Evolutionary conservation across 768 basidiomycete genomes (phyloP).

Genomic region (Tephrocybe sp.): DNA sequence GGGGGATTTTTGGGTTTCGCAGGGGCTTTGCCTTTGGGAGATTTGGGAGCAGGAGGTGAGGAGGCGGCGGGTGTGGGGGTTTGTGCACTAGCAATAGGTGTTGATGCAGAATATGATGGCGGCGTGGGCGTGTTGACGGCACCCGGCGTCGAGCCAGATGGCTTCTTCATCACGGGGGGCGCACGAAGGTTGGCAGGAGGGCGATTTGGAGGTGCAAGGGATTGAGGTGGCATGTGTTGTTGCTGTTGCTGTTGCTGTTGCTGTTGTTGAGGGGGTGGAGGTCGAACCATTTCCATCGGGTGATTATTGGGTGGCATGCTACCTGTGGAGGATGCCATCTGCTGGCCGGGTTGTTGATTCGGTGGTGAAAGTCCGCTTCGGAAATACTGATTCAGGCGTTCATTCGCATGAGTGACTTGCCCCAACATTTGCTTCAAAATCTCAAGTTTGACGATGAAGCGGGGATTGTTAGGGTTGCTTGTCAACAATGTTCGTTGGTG

Average conservation of each 20-base stretch:
- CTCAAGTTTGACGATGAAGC: constrained; percentile 36
- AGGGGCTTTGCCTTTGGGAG: constrained; percentile 57
- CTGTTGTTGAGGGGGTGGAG: constrained; percentile 20
- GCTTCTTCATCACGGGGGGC: constrained; percentile 28
- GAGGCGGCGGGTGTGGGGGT: constrained; percentile 53
- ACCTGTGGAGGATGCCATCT: constrained; percentile 1
- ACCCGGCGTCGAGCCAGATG: constrained; percentile 22
- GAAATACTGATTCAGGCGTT: constrained; percentile 8
- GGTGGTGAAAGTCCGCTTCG: constrained; percentile 17
- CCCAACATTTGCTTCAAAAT: constrained; percentile 41
- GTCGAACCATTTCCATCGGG: constrained; percentile 16
- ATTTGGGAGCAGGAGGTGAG: constrained; percentile 69
- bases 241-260: constrained; percentile 20
- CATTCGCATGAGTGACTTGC: constrained; percentile 17
- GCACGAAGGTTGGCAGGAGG: constrained; percentile 17
- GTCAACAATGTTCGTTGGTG: constrained; percentile 40
- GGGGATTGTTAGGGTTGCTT: constrained; percentile 32
- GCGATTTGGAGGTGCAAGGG: constrained; percentile 14
- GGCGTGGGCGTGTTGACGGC: constrained; percentile 41
- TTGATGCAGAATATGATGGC: constrained; percentile 37
- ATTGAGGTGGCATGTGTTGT: constrained; percentile 17
- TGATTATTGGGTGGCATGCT: constrained; percentile 9
- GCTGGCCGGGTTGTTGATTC: constrained; percentile 17
- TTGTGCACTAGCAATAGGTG: constrained; percentile 41
- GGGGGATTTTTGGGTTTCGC: constrained; percentile 44